phyloP scores from a whole-genome alignment of 164 flowering plant genomes.

The Dillenia suffruticosa region DNA sequence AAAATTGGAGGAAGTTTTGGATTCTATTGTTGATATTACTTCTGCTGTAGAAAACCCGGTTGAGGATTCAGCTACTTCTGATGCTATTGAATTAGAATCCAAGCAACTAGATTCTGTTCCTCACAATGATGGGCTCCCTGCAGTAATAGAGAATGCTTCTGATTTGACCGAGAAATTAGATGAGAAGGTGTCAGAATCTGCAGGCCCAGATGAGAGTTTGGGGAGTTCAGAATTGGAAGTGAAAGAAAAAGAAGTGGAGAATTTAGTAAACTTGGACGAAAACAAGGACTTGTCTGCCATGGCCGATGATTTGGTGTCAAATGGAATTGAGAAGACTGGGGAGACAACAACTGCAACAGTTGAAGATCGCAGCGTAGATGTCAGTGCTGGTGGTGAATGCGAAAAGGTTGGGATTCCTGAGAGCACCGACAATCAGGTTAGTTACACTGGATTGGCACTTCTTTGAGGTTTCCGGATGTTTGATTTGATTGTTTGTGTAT shows the following conservation, averaged over 20 bases:
- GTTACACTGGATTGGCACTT: not conserved
- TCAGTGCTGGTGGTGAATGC: constrained; percentile 13
- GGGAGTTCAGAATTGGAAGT: too few species aligned
- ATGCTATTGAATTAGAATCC: constrained; percentile 1
- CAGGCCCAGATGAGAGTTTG: too few species aligned
- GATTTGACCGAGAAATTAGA: too few species aligned
- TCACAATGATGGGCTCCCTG: not conserved
- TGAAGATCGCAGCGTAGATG: constrained; percentile 6
- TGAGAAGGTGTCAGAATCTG: too few species aligned
- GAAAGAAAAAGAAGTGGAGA: constrained; percentile 3
- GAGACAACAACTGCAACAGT: constrained; percentile 14
- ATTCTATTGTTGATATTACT: not conserved
- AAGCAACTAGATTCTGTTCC: not conserved
- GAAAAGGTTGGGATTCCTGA: constrained; percentile 20
- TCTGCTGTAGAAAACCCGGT: not conserved
- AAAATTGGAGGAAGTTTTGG: constrained; percentile 7
- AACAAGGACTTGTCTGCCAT: not conserved
- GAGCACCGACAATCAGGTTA: constrained; percentile 34
- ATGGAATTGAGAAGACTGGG: constrained; percentile 9
- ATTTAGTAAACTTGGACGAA: not conserved
- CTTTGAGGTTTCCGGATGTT: not conserved
- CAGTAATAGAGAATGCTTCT: not conserved
- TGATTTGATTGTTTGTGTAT: not conserved
- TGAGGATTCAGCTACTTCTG: not conserved
- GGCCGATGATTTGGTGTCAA: not conserved